Evolutionary conservation across 2,329 filamentous ascomycete species (phyloP), one percentile per base, ranked within the genome.

Genomic region (Alternaria triticimaculans): DNA sequence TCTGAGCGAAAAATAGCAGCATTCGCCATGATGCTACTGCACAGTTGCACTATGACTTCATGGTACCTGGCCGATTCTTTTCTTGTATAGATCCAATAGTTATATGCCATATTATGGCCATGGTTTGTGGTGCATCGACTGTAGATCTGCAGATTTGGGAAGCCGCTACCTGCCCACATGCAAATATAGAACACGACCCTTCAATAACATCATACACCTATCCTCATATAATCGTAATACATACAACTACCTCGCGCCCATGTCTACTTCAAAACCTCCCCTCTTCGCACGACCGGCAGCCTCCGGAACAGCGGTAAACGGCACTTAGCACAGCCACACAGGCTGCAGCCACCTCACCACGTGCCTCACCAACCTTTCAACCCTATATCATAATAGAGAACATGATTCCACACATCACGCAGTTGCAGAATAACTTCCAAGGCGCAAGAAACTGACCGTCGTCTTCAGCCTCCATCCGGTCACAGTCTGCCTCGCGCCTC

Each of bases 291-390:
- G 37, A 30, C 45, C 55, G 55, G 45, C 44, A 33, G n/a, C 44
- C 45, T 51, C 59, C 63, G 56, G 51, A 65, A 60, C 8, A 57
- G 63, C 63, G 63, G 63, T 65, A 63, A 64, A 57, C 46, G 44
- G 41, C 44, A 49, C 55, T 33, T 21, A 37, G 18, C 55, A 57
- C 55, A 26, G 55, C 55, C 55, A 57, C 55, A 41, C 12, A 5
- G 12, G 12, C 55, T 48, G 55, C 55, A 55, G 53, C 53, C 53
- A 55, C 51, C 18, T 51, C 20, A 28, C 18, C 49, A 55, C 43
- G 43, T 26, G 59, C 53, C 51, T 46, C 58, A 37, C 41, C 28
- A 57, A 44, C 21, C 15, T 37, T n/a, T 25, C 26, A 18, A 9
- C 44, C 10, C 44, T 33, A 9, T 14, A 57, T 26, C 20, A 21